These are phyloP conservation scores for Colletotrichum melonis DNA, from an alignment of 2,329 filamentous ascomycete species.

Conservation along the genomic window DNA sequence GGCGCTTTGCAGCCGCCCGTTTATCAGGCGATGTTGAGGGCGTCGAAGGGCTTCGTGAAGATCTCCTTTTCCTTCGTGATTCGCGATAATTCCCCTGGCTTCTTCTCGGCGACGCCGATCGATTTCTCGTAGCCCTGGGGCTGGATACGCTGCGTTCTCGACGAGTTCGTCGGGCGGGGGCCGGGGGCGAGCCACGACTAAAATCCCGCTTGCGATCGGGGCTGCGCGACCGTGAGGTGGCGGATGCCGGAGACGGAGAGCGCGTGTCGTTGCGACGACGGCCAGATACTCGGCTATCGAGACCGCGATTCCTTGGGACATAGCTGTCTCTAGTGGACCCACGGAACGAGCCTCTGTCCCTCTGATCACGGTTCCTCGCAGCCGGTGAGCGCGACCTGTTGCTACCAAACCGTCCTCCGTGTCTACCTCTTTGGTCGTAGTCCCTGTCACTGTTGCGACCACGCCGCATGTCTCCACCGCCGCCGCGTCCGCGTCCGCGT, in stretches of 20 bases:
- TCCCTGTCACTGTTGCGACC: constrained; percentile 65
- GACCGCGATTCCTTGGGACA: constrained; percentile 60
- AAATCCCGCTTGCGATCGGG: constrained; percentile 44
- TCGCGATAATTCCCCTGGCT: constrained; percentile 39
- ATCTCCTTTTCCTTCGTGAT: constrained; percentile 36
- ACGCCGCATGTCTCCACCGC: constrained; percentile 60
- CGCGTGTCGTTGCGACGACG: constrained; percentile 50
- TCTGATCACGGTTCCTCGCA: constrained; percentile 53
- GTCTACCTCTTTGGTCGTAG: constrained; percentile 55
- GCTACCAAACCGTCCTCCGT: constrained; percentile 56
- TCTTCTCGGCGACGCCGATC: constrained; percentile 51
- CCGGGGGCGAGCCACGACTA: constrained; percentile 46
- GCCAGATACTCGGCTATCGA: constrained; percentile 51
- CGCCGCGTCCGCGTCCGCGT: constrained; percentile 60
- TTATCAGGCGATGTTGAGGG: constrained; percentile 50
- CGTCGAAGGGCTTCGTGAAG: constrained; percentile 41
- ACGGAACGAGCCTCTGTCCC: constrained; percentile 55
- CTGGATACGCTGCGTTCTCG: constrained; percentile 45
- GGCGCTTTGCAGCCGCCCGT: constrained; percentile 59
- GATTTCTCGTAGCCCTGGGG: constrained; percentile 48
- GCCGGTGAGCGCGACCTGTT: constrained; percentile 62
- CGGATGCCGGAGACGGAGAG: constrained; percentile 48
- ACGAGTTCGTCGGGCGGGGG: constrained; percentile 47
- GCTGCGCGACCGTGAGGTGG: constrained; percentile 46
- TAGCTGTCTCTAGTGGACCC: constrained; percentile 61